Evolutionary conservation across 371 early-diverging fungal species (phyloP).

Genomic region (Sporodiniella umbellata): DNA sequence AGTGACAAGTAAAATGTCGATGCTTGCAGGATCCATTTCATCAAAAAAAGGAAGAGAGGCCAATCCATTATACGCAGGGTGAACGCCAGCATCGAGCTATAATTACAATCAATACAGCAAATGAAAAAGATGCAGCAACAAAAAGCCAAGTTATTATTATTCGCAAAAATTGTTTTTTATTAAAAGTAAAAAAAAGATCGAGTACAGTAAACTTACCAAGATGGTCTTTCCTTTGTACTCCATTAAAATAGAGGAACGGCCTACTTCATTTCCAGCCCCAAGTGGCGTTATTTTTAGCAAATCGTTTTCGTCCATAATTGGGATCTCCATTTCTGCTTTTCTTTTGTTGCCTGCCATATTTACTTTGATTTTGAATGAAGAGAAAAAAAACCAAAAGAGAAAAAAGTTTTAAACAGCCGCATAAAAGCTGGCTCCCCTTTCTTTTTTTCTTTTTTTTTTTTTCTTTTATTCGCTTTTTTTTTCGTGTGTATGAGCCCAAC

Average conservation of each 20-base stretch:
- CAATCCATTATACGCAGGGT: conserved; percentile 98
- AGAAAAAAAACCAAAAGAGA: not conserved
- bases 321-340: conserved; percentile 47
- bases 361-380: not conserved
- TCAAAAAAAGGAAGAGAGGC: conserved; percentile 98
- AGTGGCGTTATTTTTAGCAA: conserved; percentile 90
- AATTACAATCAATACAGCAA: conserved; percentile 13
- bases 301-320: conserved; percentile 64
- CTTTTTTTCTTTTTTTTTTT: not conserved
- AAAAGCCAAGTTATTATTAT: conserved; percentile 9
- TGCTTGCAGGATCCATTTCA: conserved; percentile 89
- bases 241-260: conserved; percentile 95
- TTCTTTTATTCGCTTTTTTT: conserved; percentile 1
- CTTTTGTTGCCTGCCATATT: conserved; percentile 44
- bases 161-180: conserved; percentile 6
- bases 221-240: conserved; percentile 96
- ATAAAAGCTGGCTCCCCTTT: conserved; percentile 1
- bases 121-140: conserved; percentile 7
- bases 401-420: conserved; percentile 3
- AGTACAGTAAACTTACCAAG: conserved; percentile 62
- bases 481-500: conserved; percentile 5
- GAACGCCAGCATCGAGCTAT: conserved; percentile 98
- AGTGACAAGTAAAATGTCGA: conserved; percentile 95
- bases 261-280: conserved; percentile 99
- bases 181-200: not conserved